Evolutionary conservation across 2,329 filamentous ascomycete genomes (phyloP), one percentile per base, ranked within the genome.

Genomic region (Pseudogymnoascus sp.): DNA sequence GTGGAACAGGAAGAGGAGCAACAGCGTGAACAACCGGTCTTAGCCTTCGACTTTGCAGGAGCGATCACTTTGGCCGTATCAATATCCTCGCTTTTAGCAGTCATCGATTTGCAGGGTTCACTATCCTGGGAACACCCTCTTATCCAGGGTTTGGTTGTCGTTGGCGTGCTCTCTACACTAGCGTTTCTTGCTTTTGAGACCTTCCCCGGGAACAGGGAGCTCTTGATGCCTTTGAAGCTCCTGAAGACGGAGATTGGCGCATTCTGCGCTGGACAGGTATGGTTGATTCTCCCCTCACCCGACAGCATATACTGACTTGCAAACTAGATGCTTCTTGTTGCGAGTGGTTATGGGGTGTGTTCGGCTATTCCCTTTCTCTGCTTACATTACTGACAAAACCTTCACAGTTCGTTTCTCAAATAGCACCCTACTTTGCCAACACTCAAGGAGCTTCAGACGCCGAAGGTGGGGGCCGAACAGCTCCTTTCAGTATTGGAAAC

Each of bases 261-360:
- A 12, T 65, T 65, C 25, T 65, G 64, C 60, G 39, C 34, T 22
- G 64, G 61, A 59, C 63, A 64, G 58, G 64, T 62, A 54, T 60
- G 57, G 61, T 20, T 6, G 25, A 50, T 41, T n/a, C 41, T 30
- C 18, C 25, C 30, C n/a, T 18, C 2, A 14, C 9, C 34, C 54
- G 37, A 4, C 6, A 8, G 9, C 30, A 32, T 32, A 62, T 37
- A 60, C 61, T 62, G 22, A 61, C 47, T 39, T 39, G 6, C 16
- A 20, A 18, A 6, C 20, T 34, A 65, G 61, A 20, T 65, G 20
- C 63, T 65, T 54, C 32, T 65, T 12, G 50, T 65, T 58, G 63
- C 62, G n/a, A 61, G 64, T 43, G 61, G 64, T 57, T 62, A 65
- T 43, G 64, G 63, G 30, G 64, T 65, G 57, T n/a, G 61, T 65